A percentile compares a stretch with the other conserved stretches of the same genome.
Evolutionary conservation across 352 stramenopile genomes (phyloP).

Genomic region (Pilasporangium apinafurcum): DNA sequence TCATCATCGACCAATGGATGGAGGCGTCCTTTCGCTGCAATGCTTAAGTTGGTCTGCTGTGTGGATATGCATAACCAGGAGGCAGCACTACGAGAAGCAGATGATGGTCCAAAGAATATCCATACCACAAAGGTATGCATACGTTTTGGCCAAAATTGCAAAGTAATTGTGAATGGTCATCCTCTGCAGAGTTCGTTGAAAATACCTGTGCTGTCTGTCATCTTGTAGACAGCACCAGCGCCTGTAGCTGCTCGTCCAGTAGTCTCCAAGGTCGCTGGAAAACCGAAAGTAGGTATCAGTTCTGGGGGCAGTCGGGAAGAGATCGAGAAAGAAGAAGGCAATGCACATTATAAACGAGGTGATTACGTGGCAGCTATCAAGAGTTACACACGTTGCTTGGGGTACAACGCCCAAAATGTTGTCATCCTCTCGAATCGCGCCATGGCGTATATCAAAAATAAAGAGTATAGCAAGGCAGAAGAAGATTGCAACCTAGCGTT

Average conservation of each 20-base stretch:
- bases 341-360: conserved; percentile 84
- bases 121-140: background rate
- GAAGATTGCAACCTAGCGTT: conserved; percentile 85
- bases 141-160: too few relatives aligned
- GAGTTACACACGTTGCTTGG: conserved; percentile 86
- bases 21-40: background rate
- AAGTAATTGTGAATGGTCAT: too few relatives aligned
- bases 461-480: conserved; percentile 83
- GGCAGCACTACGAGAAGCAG: conserved; percentile 31
- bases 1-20: background rate
- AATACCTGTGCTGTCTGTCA: too few relatives aligned
- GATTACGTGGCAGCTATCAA: conserved; percentile 86
- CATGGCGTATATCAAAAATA: conserved; percentile 87
- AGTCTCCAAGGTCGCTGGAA: too few relatives aligned
- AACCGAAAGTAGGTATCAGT: background rate
- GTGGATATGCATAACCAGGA: conserved; percentile 31
- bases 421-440: conserved; percentile 88
- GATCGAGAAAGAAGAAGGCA: conserved; percentile 88
- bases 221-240: too few relatives aligned
- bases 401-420: conserved; percentile 57
- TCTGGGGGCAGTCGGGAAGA: conserved; percentile 25
- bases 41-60: background rate
- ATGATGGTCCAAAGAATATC: conserved; percentile 20
- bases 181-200: too few relatives aligned
- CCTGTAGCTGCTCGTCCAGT: too few relatives aligned